phyloP scores from a whole-genome alignment of 1,284 basidiomycete species.

The Heterobasidion parviporum region DNA sequence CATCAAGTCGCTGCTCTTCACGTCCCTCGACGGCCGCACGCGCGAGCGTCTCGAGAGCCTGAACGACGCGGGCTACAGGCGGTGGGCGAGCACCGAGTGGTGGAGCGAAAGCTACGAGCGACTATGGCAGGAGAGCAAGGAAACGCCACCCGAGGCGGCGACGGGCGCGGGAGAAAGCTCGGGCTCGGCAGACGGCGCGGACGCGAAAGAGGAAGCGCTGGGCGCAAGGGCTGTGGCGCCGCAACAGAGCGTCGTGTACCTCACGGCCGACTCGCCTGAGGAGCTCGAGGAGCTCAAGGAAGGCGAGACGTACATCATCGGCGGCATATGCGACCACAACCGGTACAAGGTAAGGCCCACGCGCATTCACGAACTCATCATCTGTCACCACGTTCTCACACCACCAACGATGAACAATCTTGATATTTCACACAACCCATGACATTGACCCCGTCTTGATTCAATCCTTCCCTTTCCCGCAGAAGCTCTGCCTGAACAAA shows the following conservation, averaged over 20 bases:
- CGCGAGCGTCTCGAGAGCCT: slow-evolving; percentile 60
- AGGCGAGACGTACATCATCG: slow-evolving; percentile 90
- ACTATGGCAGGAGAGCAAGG: slow-evolving; percentile 43
- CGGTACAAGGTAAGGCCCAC: slow-evolving; percentile 81
- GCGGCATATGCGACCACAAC: slow-evolving; percentile 95
- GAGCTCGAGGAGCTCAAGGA: slow-evolving; percentile 77
- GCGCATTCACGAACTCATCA: neutral
- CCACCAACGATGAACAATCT: no score
- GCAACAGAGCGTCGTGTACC: slow-evolving; percentile 69
- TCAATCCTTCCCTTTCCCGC: slow-evolving; percentile 1
- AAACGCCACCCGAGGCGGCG: neutral
- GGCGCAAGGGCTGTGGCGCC: slow-evolving; percentile 18
- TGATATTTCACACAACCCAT: neutral
- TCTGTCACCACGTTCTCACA: neutral
- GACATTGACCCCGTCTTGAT: neutral
- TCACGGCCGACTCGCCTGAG: slow-evolving; percentile 90
- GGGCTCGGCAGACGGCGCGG: neutral
- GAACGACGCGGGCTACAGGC: slow-evolving; percentile 61
- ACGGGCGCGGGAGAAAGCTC: neutral
- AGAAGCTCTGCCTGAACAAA: slow-evolving; percentile 89
- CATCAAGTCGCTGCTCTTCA: slow-evolving; percentile 69
- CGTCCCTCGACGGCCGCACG: slow-evolving; percentile 70
- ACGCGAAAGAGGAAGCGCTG: slow-evolving; percentile 5
- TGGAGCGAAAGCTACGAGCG: slow-evolving; percentile 66
- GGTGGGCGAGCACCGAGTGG: slow-evolving; percentile 82